Conservation (phyloP, 225 moss, liverwort and hornwort genomes). For the Physcomitrium patens region DNA sequence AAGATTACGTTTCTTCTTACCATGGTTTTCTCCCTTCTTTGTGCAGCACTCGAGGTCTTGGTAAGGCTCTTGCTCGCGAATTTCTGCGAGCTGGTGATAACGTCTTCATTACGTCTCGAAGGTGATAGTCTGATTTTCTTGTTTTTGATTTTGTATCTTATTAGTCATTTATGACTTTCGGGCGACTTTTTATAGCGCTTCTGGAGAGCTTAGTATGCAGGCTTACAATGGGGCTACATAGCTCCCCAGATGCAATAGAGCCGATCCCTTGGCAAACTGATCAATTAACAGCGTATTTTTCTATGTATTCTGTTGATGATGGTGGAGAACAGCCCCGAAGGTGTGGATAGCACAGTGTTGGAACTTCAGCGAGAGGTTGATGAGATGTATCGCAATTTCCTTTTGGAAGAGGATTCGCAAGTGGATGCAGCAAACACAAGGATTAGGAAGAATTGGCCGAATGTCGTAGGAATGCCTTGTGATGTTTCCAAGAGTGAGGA, state of each 20-base stretch:
- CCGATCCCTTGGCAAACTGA: background rate
- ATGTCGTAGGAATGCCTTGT: conserved; percentile 81
- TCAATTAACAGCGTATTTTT: conserved; percentile 1
- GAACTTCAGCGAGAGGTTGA: conserved; percentile 81
- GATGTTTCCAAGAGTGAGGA: conserved; percentile 90
- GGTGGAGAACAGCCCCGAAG: conserved; percentile 54
- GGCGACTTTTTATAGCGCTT: conserved; percentile 3
- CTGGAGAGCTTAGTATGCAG: background rate
- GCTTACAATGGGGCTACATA: background rate
- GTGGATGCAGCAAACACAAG: conserved; percentile 59
- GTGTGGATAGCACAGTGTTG: conserved; percentile 69
- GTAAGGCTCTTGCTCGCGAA: conserved; percentile 95
- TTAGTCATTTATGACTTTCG: background rate
- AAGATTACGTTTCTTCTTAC: conserved; percentile 8
- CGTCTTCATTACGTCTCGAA: conserved; percentile 84
- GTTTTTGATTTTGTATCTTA: conserved; percentile 3
- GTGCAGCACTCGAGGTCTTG: conserved; percentile 86
- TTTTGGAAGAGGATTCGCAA: conserved; percentile 54
- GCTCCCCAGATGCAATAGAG: background rate
- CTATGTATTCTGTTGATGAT: conserved; percentile 21
- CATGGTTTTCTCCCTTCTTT: conserved; percentile 17
- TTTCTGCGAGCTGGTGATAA: conserved; percentile 94
- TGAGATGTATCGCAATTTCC: conserved; percentile 58
- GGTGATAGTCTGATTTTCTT: conserved; percentile 42
- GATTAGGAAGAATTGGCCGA: conserved; percentile 55